Evolutionary conservation across 768 basidiomycete species (phyloP), one percentile per base, ranked within the genome.

Genomic region (Phlegmacium glaucopus): DNA sequence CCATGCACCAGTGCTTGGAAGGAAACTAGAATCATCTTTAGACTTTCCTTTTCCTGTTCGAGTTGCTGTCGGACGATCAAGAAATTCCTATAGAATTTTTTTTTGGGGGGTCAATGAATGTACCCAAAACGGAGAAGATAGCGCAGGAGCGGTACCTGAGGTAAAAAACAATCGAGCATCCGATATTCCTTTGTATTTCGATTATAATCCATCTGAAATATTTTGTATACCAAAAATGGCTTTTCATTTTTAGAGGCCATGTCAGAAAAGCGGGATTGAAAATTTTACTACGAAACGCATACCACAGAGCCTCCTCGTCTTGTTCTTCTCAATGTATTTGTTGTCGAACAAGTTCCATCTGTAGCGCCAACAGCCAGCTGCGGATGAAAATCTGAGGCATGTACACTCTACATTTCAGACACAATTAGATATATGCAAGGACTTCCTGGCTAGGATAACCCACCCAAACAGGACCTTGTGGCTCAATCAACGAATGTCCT

Each of bases 141-240:
- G 22, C 5, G 22, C 22, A 5, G 22, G 22, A 22, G 22, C 22
- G 22, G 22, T 42, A 83, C 93, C 66, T 83, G 79, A 2, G 94
- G 90, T 6, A 87, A 63, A 55, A 95, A 83, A 17, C 80, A 78
- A 48, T 98, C 95, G n/a, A 94, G 67, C 84, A 97, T 91, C 17
- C 94, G 75, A 61, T 79, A 93, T 49, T 90, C 81, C 16, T 80
- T 79, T 0, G 79, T 79, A 6, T 75, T 79, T 34, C 86, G 82
- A 55, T 82, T 92, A 57, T 90, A 92, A 65, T 98, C 95, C 44
- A 98, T 75, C 59, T 90, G 88, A 57, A 82, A 96, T 13, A 95
- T 74, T 63, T 81, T 84, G 62, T 90, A 85, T 12, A 82, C 73
- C 52, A 91, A 81, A 58, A 88, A 85, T 0, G 88, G 85, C 86